phyloP scores from a whole-genome alignment of 805 yeast species.

The Hanseniaspora lachancei region DNA sequence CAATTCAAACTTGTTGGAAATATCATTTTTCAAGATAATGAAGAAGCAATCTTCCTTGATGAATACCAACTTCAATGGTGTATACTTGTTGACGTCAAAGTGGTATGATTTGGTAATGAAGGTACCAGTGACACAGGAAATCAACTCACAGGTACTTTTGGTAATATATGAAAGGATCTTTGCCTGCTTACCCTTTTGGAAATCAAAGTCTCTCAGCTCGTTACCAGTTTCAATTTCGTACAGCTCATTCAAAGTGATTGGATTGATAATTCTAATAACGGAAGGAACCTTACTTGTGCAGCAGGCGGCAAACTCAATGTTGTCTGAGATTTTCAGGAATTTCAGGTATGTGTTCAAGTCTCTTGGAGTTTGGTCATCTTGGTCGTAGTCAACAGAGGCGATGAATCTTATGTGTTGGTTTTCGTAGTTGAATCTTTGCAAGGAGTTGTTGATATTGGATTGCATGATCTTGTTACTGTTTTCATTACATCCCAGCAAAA shows the following conservation, averaged over 20 bases:
- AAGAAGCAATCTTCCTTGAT: constrained; percentile 28
- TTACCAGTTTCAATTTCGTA: constrained; percentile 42
- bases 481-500: constrained; percentile 69
- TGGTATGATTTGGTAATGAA: constrained; percentile 24
- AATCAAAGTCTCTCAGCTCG: constrained; percentile 51
- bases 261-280: constrained; percentile 46
- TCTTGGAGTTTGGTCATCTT: constrained; percentile 25
- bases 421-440: constrained; percentile 51
- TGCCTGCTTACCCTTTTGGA: constrained; percentile 45
- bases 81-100: constrained; percentile 27
- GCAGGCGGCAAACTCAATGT: constrained; percentile 52
- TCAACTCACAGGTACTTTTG: constrained; percentile 34
- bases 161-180: constrained; percentile 54
- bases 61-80: constrained; percentile 28
- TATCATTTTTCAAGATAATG: constrained; percentile 17
- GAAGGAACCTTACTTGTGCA: constrained; percentile 59
- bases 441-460: constrained; percentile 40
- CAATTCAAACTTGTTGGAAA: constrained; percentile 17
- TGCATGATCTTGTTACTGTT: constrained; percentile 41
- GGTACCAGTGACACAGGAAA: constrained; percentile 32
- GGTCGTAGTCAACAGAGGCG: constrained; percentile 43
- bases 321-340: constrained; percentile 41
- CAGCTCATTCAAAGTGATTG: constrained; percentile 39
- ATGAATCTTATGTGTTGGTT: constrained; percentile 50
- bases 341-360: constrained; percentile 47